phyloP scores from a whole-genome alignment of 2,329 filamentous ascomycete species.

The Aspergillus sp. region DNA sequence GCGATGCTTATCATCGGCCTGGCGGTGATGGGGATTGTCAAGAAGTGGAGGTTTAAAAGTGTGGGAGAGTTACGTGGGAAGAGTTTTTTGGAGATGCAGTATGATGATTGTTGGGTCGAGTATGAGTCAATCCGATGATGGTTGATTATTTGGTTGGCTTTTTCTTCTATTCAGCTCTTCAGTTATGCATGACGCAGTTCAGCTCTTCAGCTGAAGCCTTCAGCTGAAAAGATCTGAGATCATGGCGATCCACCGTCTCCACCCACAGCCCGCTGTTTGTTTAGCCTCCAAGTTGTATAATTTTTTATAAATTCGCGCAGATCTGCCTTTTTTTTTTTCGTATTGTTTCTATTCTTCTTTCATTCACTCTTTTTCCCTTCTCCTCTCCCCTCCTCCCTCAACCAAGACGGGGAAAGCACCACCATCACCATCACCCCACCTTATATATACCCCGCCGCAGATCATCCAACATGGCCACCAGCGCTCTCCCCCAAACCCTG shows the following conservation, averaged over 20 bases:
- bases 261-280: no score
- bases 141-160: neutral
- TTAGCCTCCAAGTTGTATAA: no score
- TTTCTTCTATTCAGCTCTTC: neutral
- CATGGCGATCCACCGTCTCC: no score
- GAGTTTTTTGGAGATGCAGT: conserved; percentile 15
- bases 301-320: no score
- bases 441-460: neutral
- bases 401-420: no score
- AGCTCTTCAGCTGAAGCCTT: neutral
- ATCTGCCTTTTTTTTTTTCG: no score
- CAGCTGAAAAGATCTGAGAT: neutral
- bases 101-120: conserved; percentile 11
- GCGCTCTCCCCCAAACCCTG: conserved; percentile 48
- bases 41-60: conserved; percentile 7
- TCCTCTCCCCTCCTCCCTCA: no score
- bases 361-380: no score
- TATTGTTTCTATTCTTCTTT: no score
- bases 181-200: neutral
- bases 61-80: conserved; percentile 7
- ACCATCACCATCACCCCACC: no score
- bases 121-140: neutral
- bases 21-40: conserved; percentile 6
- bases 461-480: conserved; percentile 22
- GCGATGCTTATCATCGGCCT: conserved; percentile 9